Conservation (phyloP, 129 eudicot species). For the Centrapalus pauciflorus region DNA sequence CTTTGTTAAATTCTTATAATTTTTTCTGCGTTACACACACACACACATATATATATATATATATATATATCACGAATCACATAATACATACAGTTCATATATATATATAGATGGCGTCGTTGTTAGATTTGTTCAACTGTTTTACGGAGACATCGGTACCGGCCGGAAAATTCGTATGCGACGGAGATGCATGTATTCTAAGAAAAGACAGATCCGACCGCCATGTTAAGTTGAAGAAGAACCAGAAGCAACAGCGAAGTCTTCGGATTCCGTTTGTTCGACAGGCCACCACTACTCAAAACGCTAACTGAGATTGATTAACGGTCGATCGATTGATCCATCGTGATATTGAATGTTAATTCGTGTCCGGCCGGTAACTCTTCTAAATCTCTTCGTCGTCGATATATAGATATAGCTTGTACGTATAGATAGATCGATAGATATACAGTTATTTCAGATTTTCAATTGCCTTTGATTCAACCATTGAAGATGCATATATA, state of each 20-base stretch:
- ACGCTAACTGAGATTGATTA: slow-evolving; percentile 2
- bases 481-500: neutral
- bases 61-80: neutral
- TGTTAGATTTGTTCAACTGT: slow-evolving; percentile 23
- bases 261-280: slow-evolving; percentile 24
- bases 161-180: slow-evolving; percentile 23
- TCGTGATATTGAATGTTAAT: no score
- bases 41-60: neutral
- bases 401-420: neutral
- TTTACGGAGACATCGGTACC: slow-evolving; percentile 31
- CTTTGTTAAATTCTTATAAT: neutral
- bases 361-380: slow-evolving; percentile 5
- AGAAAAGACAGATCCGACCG: slow-evolving; percentile 15
- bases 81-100: slow-evolving; percentile 6
- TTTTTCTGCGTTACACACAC: neutral
- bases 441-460: neutral
- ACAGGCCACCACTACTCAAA: slow-evolving; percentile 11
- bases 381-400: slow-evolving; percentile 10
- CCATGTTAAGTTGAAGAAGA: slow-evolving; percentile 6
- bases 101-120: slow-evolving; percentile 22
- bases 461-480: neutral
- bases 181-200: slow-evolving; percentile 35
- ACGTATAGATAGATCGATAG: no score
- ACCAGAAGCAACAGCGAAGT: slow-evolving; percentile 25
- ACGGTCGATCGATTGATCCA: neutral